Base-by-base conservation (phyloP, 2,329 filamentous ascomycete genomes). In the Ilyonectria destructans region DNA sequence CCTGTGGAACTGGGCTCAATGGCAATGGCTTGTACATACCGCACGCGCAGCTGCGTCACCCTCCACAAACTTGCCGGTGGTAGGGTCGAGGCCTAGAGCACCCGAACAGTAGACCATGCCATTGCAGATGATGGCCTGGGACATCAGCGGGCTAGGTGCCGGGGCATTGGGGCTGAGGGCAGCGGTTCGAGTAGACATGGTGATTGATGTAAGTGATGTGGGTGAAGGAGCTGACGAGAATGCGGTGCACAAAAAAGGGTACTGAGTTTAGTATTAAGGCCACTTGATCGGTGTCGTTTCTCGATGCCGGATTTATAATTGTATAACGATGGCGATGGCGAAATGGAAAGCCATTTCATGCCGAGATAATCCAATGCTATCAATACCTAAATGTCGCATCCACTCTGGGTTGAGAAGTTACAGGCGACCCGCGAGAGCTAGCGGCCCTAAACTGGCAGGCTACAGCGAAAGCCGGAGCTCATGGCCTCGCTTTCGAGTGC, bases 41-140 rank as follows among this genome's bases (percentile, higher is more conserved):
- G 61, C 43, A 15, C 65, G 65, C 15, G 54, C 65, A 7, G 65
- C 57, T 3, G 55, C 57, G 45, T 59, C 55, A 21, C 68, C 64
- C 10, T 63, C 65, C 6, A 63, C 65, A 45, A 70, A 65, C 33
- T 60, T 64, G 12, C 58, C 49, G 3, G 65, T 68, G 12, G 29
- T n/a, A 19, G 65, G 65, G 31, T 70, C 56, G 15, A 65, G 48
- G 3, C 68, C 65, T 1, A 70, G 55, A 15, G 68, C 21, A 12
- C 68, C 68, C 6, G 65, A 62, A 17, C 64, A 70, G 56, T 66
- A 70, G 3, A 71, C 65, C 35, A 71, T 62, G 4, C 68, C 68
- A 35, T 71, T 71, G 58, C 61, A 70, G 29, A 68, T 56, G 23
- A 70, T 64, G 23, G 69, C 68, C 57, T 71, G 69, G 10, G 69